Conservation (phyloP, 176 grass and related monocot genomes). For the Rhynchospora tenuis region DNA sequence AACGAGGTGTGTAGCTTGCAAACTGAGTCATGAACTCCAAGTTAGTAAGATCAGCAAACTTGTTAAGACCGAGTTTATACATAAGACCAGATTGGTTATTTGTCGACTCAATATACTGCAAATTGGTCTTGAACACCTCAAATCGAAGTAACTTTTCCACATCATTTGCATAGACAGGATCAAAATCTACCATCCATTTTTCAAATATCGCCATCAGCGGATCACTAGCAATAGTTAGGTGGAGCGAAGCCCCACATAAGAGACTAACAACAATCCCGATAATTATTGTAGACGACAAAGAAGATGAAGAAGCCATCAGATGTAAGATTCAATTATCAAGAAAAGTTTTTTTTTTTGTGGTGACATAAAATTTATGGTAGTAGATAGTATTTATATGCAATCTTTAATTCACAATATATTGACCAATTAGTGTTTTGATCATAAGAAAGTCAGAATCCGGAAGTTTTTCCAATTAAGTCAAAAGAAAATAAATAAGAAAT, state of each 20-base stretch:
- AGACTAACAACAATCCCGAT: neutral
- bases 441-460: too few relatives aligned
- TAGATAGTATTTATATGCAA: neutral
- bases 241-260: neutral
- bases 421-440: too few relatives aligned
- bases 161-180: neutral
- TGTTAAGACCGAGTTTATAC: slow-evolving; percentile 12
- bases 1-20: neutral
- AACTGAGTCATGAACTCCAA: too few relatives aligned
- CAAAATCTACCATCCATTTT: neutral
- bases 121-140: neutral
- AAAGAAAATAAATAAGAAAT: too few relatives aligned
- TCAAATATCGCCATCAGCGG: neutral
- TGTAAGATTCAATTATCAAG: neutral
- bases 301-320: neutral
- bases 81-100: neutral
- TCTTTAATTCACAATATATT: neutral
- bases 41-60: slow-evolving; percentile 17
- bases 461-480: too few relatives aligned
- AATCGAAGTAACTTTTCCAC: neutral
- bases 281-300: neutral
- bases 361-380: neutral
- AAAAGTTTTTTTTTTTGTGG: neutral
- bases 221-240: neutral
- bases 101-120: neutral